phyloP scores from a whole-genome alignment of 257 asterid species.

The Echites panduratus region DNA sequence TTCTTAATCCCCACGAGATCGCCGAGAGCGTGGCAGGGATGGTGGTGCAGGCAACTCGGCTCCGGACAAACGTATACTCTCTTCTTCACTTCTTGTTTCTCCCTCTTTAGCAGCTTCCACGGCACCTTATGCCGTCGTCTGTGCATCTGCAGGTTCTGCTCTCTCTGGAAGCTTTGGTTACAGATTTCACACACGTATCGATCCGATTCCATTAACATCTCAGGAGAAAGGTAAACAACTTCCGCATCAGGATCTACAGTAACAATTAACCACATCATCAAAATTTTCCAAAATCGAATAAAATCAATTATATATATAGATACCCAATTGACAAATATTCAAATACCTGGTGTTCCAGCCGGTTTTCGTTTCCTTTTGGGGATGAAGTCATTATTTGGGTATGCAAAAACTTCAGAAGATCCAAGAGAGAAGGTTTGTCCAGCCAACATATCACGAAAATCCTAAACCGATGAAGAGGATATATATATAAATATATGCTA shows the following conservation, averaged over 20 bases:
- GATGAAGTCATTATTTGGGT: constrained; percentile 21
- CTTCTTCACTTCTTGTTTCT: constrained; percentile 20
- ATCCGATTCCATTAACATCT: constrained; percentile 40
- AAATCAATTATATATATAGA: not conserved
- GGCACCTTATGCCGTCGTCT: constrained; percentile 40
- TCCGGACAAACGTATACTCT: constrained; percentile 39
- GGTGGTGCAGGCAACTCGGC: constrained; percentile 38
- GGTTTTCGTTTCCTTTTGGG: constrained; percentile 36
- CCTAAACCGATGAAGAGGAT: too few species aligned
- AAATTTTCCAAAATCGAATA: not conserved
- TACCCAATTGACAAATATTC: too few species aligned
- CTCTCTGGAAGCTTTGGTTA: constrained; percentile 37
- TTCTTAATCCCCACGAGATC: constrained; percentile 45
- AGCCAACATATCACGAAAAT: constrained; percentile 24
- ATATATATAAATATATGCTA: too few species aligned
- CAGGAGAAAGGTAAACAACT: constrained; percentile 34
- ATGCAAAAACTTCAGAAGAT: constrained; percentile 25
- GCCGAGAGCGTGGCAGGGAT: constrained; percentile 36
- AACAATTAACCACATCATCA: not conserved
- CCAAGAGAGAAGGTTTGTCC: constrained; percentile 29
- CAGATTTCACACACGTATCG: constrained; percentile 38
- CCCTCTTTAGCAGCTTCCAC: constrained; percentile 34
- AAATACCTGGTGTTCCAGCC: constrained; percentile 39
- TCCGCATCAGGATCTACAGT: constrained; percentile 42
- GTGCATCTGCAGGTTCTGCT: constrained; percentile 44